Conservation (phyloP, 495 filamentous ascomycete genomes). For the Penicillium pulvis region DNA sequence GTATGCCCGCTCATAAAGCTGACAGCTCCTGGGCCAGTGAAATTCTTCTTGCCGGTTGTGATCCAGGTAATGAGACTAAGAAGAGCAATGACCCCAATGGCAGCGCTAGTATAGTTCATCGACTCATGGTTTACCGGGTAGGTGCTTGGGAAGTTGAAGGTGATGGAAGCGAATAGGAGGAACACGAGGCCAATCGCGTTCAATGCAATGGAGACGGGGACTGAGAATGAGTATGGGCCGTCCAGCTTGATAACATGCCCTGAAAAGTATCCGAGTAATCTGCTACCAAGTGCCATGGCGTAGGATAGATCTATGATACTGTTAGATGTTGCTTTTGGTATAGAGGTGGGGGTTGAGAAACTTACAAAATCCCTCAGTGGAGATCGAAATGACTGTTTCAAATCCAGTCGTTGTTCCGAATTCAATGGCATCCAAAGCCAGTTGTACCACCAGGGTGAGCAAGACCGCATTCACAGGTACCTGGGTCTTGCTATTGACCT, state of each 20-base stretch:
- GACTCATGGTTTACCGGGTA: conserved; percentile 51
- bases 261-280: conserved; percentile 51
- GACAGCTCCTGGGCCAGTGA: conserved; percentile 48
- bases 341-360: background rate
- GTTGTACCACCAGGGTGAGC: conserved; percentile 50
- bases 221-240: conserved; percentile 38
- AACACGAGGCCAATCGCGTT: conserved; percentile 56
- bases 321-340: conserved; percentile 15
- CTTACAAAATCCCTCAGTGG: conserved; percentile 61
- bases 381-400: conserved; percentile 57
- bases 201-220: conserved; percentile 45
- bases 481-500: conserved; percentile 39
- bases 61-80: conserved; percentile 56
- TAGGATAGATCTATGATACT: conserved; percentile 54
- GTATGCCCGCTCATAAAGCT: conserved; percentile 23
- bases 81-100: conserved; percentile 55
- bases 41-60: conserved; percentile 50
- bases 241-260: conserved; percentile 42
- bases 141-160: conserved; percentile 59
- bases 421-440: conserved; percentile 58
- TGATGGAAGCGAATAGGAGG: conserved; percentile 55
- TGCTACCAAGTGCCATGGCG: conserved; percentile 54
- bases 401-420: conserved; percentile 61
- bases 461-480: conserved; percentile 54
- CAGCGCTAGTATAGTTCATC: conserved; percentile 63